Percentiles rank a stretch among this genome's conserved stretches.
Evolutionary conservation across 2,329 filamentous ascomycete species (phyloP).

Genomic region (Stachybotrys chartarum): DNA sequence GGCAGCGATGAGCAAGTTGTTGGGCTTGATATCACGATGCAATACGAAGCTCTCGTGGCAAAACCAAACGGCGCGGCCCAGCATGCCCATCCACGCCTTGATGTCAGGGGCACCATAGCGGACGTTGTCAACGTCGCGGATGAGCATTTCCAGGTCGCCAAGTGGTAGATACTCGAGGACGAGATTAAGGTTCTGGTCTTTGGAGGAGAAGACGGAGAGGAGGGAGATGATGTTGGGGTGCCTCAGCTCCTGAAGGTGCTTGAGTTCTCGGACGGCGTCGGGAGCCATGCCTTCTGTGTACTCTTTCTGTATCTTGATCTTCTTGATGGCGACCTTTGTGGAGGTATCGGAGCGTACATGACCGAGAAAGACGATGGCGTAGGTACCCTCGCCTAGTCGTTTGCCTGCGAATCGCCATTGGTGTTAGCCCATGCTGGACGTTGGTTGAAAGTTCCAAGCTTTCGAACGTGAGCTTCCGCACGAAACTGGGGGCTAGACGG

Average conservation of each 20-base stretch:
- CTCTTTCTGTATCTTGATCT: conserved; percentile 80
- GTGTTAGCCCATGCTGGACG: not conserved
- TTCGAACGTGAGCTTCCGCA: not conserved
- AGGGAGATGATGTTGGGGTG: conserved; percentile 95
- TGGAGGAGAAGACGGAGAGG: conserved; percentile 87
- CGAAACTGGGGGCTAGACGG: not conserved
- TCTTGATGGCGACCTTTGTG: conserved; percentile 82
- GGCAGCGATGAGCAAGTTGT: conserved; percentile 90
- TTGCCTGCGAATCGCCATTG: conserved; percentile 47
- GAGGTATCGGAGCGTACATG: conserved; percentile 67
- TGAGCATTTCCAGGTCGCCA: conserved; percentile 93
- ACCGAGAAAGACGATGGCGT: conserved; percentile 90
- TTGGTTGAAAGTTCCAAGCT: not conserved
- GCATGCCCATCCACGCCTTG: conserved; percentile 98
- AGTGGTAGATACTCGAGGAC: conserved; percentile 90
- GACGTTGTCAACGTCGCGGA: conserved; percentile 72
- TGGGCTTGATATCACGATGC: conserved; percentile 97
- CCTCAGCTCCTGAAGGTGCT: conserved; percentile 85
- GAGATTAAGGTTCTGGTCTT: conserved; percentile 92
- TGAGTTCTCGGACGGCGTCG: conserved; percentile 92
- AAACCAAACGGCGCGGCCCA: conserved; percentile 88
- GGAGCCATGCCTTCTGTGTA: conserved; percentile 88
- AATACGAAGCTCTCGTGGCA: conserved; percentile 92
- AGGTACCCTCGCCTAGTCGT: conserved; percentile 93
- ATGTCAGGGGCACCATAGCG: conserved; percentile 84